These are phyloP conservation scores for Hymenoscyphus infarciens DNA, from an alignment of 2,329 filamentous ascomycete species.

Conservation along the genomic window DNA sequence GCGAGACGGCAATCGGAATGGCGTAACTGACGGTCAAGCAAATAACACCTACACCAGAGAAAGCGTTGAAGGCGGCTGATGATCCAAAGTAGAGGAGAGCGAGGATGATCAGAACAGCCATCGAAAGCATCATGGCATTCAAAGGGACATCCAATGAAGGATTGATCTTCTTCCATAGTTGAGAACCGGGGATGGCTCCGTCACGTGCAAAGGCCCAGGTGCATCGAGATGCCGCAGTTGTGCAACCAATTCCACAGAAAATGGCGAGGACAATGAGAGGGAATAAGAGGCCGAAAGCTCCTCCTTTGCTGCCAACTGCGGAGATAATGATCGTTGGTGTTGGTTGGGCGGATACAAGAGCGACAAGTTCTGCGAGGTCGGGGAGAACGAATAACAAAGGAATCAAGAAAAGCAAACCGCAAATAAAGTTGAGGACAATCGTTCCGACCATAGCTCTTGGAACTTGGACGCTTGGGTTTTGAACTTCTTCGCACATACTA, in stretches of 20 bases:
- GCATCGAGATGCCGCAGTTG: slow-evolving; percentile 63
- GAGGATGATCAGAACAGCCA: slow-evolving; percentile 60
- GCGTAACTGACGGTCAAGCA: slow-evolving; percentile 66
- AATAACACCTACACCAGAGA: slow-evolving; percentile 68
- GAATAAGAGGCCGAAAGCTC: slow-evolving; percentile 59
- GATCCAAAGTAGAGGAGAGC: slow-evolving; percentile 69
- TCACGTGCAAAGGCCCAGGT: slow-evolving; percentile 69
- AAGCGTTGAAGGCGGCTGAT: slow-evolving; percentile 66
- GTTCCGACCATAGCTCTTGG: slow-evolving; percentile 70
- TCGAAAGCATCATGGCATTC: slow-evolving; percentile 70
- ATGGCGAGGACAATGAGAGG: slow-evolving; percentile 64
- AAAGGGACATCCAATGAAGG: slow-evolving; percentile 59
- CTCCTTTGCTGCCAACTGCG: slow-evolving; percentile 46
- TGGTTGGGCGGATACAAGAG: slow-evolving; percentile 56
- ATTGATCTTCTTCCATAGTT: slow-evolving; percentile 60
- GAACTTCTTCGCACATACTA: slow-evolving; percentile 64
- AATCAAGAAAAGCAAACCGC: slow-evolving; percentile 65
- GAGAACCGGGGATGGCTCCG: slow-evolving; percentile 62
- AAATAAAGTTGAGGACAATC: slow-evolving; percentile 62
- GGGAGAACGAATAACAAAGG: slow-evolving; percentile 67
- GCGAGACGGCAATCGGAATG: slow-evolving; percentile 60
- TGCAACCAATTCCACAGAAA: slow-evolving; percentile 66
- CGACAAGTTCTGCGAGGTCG: slow-evolving; percentile 52
- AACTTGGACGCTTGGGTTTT: slow-evolving; percentile 62
- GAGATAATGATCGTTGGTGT: slow-evolving; percentile 57